These are phyloP conservation scores for Talaromyces adpressus DNA, from an alignment of 495 filamentous ascomycete genomes.

Conservation along the genomic window DNA sequence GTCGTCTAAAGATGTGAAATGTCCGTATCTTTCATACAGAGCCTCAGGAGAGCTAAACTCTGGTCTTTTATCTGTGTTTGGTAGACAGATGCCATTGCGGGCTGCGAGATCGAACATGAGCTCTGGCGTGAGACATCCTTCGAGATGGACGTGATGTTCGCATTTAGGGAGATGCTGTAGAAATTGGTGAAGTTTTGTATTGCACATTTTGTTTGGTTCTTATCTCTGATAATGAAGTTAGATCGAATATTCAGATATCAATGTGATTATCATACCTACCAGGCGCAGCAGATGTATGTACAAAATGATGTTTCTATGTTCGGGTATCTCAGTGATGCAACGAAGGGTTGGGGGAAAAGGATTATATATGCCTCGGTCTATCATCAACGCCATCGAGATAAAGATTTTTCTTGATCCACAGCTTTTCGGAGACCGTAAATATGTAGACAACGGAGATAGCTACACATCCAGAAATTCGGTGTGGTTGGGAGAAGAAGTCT, in stretches of 20 bases:
- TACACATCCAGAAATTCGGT: neutral
- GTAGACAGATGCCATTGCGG: constrained; percentile 55
- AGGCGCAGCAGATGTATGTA: neutral
- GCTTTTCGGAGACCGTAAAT: neutral
- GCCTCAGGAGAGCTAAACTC: constrained; percentile 53
- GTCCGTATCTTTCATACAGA: constrained; percentile 52
- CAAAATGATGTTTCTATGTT: neutral
- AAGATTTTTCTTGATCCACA: neutral
- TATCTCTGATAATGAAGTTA: neutral
- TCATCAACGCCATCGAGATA: neutral
- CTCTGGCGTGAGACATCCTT: constrained; percentile 60
- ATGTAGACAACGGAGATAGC: neutral
- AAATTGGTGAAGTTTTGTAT: constrained; percentile 44
- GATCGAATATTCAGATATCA: neutral
- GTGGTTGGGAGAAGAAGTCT: neutral
- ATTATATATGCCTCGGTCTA: neutral
- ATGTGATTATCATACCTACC: neutral
- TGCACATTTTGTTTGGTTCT: neutral
- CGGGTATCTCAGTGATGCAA: neutral
- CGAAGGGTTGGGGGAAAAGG: neutral
- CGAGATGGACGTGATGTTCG: constrained; percentile 75
- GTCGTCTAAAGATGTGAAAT: constrained; percentile 66
- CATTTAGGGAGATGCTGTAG: constrained; percentile 65
- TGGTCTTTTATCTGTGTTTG: constrained; percentile 38
- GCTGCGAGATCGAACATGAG: constrained; percentile 63